Percentiles rank a stretch among this genome's conserved stretches.
Conservation (phyloP, 192 early-diverging fungal genomes). For the Coemansia sp. region DNA sequence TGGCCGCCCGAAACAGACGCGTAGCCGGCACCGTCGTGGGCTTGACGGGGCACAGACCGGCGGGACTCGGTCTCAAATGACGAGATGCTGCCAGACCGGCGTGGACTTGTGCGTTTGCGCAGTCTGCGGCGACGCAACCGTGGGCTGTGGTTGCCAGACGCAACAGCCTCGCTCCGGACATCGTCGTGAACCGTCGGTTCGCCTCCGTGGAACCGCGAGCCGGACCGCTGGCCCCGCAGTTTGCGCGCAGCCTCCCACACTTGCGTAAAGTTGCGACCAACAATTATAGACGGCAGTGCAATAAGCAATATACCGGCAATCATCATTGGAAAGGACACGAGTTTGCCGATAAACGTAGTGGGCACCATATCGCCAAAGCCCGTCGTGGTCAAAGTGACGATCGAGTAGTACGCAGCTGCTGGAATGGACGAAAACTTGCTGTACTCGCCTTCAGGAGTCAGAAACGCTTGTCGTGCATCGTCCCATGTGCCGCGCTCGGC, state of each 20-base stretch:
- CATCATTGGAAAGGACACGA: slow-evolving; percentile 80
- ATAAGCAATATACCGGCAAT: slow-evolving; percentile 79
- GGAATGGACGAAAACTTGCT: slow-evolving; percentile 80
- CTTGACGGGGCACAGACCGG: slow-evolving; percentile 7
- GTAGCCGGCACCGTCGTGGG: slow-evolving; percentile 25
- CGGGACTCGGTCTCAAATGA: slow-evolving; percentile 37
- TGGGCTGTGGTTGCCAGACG: slow-evolving; percentile 21
- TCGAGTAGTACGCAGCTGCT: slow-evolving; percentile 72
- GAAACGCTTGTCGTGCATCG: slow-evolving; percentile 62
- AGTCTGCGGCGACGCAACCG: slow-evolving; percentile 19
- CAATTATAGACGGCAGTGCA: slow-evolving; percentile 80
- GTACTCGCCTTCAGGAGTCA: slow-evolving; percentile 65
- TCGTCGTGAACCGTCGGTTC: slow-evolving; percentile 23
- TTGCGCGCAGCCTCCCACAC: slow-evolving; percentile 72
- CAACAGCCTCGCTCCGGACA: background rate
- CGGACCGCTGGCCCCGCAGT: slow-evolving; percentile 28
- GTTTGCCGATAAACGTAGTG: slow-evolving; percentile 74
- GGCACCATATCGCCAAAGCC: slow-evolving; percentile 81
- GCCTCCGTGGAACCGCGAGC: slow-evolving; percentile 21
- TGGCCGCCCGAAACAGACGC: slow-evolving; percentile 30
- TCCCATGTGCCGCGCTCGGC: slow-evolving; percentile 79
- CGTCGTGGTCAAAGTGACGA: slow-evolving; percentile 79
- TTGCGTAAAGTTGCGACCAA: slow-evolving; percentile 77
- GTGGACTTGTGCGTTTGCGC: slow-evolving; percentile 5
- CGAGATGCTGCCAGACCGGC: slow-evolving; percentile 41